phyloP scores from a whole-genome alignment of 495 filamentous ascomycete genomes.

The Neurospora sp. region DNA sequence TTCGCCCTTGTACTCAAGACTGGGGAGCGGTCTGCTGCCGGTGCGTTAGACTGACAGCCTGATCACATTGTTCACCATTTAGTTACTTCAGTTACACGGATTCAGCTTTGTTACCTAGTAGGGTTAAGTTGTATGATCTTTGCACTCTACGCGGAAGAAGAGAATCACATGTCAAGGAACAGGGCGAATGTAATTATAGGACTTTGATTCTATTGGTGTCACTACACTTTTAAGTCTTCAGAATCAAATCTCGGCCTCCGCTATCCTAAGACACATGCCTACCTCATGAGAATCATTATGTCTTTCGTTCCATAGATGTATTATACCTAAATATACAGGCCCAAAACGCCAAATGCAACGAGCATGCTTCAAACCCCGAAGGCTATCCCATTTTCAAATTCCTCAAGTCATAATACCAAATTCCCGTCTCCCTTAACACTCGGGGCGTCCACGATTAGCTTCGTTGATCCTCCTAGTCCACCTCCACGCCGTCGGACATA shows the following conservation, averaged over 20 bases:
- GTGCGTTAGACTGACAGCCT: not conserved
- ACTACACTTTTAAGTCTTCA: not conserved
- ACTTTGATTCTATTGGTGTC: not conserved
- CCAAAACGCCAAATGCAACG: not conserved
- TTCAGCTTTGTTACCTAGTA: not conserved
- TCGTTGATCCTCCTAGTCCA: conserved; percentile 2
- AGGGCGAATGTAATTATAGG: not conserved
- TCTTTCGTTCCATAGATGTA: not conserved
- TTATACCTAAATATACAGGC: not conserved
- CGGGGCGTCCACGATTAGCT: not conserved
- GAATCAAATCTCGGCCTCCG: not conserved
- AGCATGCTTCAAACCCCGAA: not conserved
- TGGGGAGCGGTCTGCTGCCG: not conserved
- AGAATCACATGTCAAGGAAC: not conserved
- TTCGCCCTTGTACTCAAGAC: not conserved
- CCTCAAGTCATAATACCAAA: not conserved
- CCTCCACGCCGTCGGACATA: not conserved
- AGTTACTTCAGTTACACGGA: not conserved
- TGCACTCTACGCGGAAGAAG: not conserved
- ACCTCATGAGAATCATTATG: not conserved
- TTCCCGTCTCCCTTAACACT: not conserved
- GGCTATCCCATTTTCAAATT: not conserved
- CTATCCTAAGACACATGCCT: not conserved
- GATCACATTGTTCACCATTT: not conserved
- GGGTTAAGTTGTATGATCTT: not conserved